Conservation (phyloP, 352 stramenopile species). For the Pythium chondricola region DNA sequence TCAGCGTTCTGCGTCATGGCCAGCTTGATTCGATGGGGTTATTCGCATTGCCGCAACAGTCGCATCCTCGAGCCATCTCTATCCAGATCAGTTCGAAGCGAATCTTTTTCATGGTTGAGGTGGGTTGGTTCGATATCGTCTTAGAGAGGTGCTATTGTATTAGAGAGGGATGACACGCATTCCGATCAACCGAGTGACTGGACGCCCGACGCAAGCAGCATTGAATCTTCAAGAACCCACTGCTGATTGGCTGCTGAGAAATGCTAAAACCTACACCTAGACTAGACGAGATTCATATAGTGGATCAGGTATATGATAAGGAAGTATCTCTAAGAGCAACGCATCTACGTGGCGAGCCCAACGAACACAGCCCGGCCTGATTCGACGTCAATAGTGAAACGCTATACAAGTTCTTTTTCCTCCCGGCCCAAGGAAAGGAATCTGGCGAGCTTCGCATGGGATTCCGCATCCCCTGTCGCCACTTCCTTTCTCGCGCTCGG, state of each 20-base stretch:
- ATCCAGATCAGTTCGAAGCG: no score
- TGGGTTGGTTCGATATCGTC: no score
- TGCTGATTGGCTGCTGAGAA: slow-evolving; percentile 10
- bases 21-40: no score
- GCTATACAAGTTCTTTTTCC: slow-evolving; percentile 35
- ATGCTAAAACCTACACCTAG: slow-evolving; percentile 9
- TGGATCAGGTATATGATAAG: background rate
- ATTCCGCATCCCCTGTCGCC: slow-evolving; percentile 6
- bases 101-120: no score
- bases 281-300: slow-evolving; percentile 13
- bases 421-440: slow-evolving; percentile 12
- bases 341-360: slow-evolving; percentile 10
- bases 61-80: no score
- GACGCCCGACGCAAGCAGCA: slow-evolving; percentile 6
- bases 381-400: slow-evolving; percentile 22
- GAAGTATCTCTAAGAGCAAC: background rate
- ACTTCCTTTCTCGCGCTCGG: no score
- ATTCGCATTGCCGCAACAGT: no score
- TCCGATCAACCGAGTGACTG: background rate
- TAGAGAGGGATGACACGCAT: background rate
- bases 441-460: slow-evolving; percentile 11
- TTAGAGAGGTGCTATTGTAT: no score
- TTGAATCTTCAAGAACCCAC: slow-evolving; percentile 12
- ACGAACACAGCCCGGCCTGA: background rate
- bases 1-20: no score